Evolutionary conservation across 306 rosid species (phyloP).

Genomic region (Malus fusca): DNA sequence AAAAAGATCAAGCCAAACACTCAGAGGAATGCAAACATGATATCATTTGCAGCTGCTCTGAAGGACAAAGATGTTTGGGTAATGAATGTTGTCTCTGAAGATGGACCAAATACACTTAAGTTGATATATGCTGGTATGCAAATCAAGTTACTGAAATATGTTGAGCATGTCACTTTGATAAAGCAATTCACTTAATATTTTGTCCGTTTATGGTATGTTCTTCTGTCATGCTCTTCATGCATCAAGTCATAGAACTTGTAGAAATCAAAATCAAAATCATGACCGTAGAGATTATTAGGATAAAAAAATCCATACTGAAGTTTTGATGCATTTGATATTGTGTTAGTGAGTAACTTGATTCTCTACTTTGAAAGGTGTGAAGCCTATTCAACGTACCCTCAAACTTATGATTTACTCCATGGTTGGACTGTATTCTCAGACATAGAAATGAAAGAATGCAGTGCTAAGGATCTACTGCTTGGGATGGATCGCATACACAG

Average conservation of each 20-base stretch:
- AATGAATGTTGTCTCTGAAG: conserved; percentile 86
- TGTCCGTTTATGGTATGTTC: neutral
- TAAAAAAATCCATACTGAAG: neutral
- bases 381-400: conserved; percentile 41
- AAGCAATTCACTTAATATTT: neutral
- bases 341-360: conserved; percentile 8
- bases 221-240: neutral
- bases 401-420: conserved; percentile 69
- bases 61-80: conserved; percentile 86
- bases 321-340: neutral
- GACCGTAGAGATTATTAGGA: neutral
- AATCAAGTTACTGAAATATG: neutral
- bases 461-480: conserved; percentile 63
- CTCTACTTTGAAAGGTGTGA: conserved; percentile 56
- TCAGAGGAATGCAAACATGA: conserved; percentile 75
- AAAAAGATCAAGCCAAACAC: conserved; percentile 56
- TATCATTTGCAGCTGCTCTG: conserved; percentile 89
- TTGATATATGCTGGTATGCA: conserved; percentile 69
- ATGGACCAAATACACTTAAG: conserved; percentile 84
- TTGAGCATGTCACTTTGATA: neutral
- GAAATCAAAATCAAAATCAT: neutral
- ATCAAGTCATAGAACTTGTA: neutral
- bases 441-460: conserved; percentile 63
- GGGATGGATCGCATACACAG: conserved; percentile 90
- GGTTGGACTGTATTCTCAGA: conserved; percentile 82